These are phyloP conservation scores for Thalia dealbata DNA, from an alignment of 176 grass and related monocot species.

Conservation along the genomic window DNA sequence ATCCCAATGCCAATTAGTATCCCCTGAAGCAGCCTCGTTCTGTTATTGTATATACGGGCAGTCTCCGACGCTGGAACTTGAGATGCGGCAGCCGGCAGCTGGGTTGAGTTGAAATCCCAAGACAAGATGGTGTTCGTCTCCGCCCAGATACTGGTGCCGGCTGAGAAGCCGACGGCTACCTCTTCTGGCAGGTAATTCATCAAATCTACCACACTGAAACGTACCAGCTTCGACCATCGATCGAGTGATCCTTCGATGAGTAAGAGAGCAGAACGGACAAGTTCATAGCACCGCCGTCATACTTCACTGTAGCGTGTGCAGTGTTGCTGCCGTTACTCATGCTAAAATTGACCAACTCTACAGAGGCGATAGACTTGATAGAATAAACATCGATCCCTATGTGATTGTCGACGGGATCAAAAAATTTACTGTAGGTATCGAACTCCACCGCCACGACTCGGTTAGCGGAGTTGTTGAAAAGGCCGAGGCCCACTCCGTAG, in stretches of 20 bases:
- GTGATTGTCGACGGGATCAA: slow-evolving; percentile 28
- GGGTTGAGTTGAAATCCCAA: not conserved
- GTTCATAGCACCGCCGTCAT: not conserved
- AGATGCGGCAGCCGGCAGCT: not conserved
- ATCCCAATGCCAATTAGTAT: too few species aligned
- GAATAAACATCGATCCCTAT: slow-evolving; percentile 1
- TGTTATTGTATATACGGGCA: too few species aligned
- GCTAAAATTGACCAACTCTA: not conserved
- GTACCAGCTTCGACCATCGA: not conserved
- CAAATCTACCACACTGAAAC: not conserved
- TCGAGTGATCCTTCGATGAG: not conserved
- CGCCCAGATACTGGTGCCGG: too few species aligned
- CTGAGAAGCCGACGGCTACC: too few species aligned
- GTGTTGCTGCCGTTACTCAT: not conserved
- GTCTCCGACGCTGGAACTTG: not conserved
- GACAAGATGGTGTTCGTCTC: too few species aligned
- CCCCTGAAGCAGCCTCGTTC: too few species aligned
- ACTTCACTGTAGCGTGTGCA: not conserved
- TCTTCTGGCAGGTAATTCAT: too few species aligned
- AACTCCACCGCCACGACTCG: slow-evolving; percentile 48
- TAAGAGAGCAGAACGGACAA: not conserved
- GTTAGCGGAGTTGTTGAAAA: slow-evolving; percentile 16
- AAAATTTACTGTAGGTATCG: slow-evolving; percentile 20
- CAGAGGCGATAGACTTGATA: not conserved
- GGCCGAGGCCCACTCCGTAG: slow-evolving; percentile 8